These are phyloP conservation scores for Huntiella savannae DNA, from an alignment of 2,329 filamentous ascomycete species.

Conservation along the genomic window DNA sequence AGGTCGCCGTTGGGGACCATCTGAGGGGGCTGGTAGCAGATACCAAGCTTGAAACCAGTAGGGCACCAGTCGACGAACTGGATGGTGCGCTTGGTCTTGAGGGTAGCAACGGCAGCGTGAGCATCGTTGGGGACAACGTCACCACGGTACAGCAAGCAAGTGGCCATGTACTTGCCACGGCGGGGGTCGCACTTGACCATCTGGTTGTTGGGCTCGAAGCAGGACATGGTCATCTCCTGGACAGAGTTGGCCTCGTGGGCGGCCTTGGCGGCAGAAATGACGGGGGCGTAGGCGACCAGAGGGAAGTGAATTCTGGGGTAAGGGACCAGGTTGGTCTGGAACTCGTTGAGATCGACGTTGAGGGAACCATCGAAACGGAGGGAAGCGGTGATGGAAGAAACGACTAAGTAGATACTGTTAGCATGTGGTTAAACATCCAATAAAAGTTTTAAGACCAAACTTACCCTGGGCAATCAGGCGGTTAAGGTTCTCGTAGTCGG, in stretches of 20 bases:
- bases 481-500: constrained; percentile 98
- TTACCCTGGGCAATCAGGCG: constrained; percentile 89
- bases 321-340: constrained; percentile 98
- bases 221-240: constrained; percentile 94
- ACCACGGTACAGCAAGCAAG: constrained; percentile 92
- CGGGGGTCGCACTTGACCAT: constrained; percentile 99
- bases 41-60: constrained; percentile 99
- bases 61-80: constrained; percentile 99
- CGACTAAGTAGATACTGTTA: constrained; percentile 39
- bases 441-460: not conserved
- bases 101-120: constrained; percentile 75
- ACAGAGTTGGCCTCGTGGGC: constrained; percentile 97
- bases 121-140: constrained; percentile 95
- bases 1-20: constrained; percentile 93
- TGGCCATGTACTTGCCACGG: constrained; percentile 99
- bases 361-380: constrained; percentile 97
- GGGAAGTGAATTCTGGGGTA: constrained; percentile 99
- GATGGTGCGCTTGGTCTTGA: constrained; percentile 98
- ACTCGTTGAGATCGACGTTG: constrained; percentile 98
- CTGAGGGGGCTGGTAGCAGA: constrained; percentile 97
- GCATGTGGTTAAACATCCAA: constrained; percentile 5
- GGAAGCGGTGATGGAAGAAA: constrained; percentile 94
- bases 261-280: constrained; percentile 88
- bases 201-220: constrained; percentile 99
- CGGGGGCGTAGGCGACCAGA: constrained; percentile 85